A percentile compares a stretch with the other conserved stretches of the same genome.
phyloP scores from a whole-genome alignment of 2,329 filamentous ascomycete genomes.

The Penicillium sp. region DNA sequence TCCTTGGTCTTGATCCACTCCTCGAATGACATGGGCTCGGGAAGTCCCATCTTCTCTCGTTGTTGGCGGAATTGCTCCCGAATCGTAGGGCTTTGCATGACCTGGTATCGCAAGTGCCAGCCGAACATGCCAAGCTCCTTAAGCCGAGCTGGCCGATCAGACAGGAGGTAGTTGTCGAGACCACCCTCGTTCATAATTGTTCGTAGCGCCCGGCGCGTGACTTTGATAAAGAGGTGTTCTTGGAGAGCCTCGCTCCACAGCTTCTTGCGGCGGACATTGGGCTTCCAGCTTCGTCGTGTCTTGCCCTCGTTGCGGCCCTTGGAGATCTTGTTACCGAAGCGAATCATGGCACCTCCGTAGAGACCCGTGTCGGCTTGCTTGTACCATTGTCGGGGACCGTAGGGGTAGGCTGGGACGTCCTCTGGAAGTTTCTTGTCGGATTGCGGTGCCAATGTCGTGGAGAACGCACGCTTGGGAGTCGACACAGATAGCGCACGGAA shows the following conservation, averaged over 20 bases:
- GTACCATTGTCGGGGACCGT: constrained; percentile 45
- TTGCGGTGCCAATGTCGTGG: constrained; percentile 36
- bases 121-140: constrained; percentile 86
- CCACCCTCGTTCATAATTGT: constrained; percentile 82
- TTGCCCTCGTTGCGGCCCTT: constrained; percentile 52
- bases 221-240: constrained; percentile 47
- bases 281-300: constrained; percentile 51
- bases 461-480: constrained; percentile 40
- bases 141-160: constrained; percentile 73
- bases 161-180: constrained; percentile 87
- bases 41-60: constrained; percentile 66
- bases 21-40: constrained; percentile 48
- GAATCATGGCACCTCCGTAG: constrained; percentile 49
- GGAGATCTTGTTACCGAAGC: constrained; percentile 54
- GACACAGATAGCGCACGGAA: constrained; percentile 43
- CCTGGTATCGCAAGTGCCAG: constrained; percentile 84
- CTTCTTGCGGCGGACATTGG: constrained; percentile 52
- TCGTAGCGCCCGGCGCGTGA: constrained; percentile 48
- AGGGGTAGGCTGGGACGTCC: constrained; percentile 50
- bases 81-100: constrained; percentile 76
- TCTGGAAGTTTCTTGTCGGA: constrained; percentile 37
- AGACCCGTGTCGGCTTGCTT: constrained; percentile 52
- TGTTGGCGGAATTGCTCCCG: constrained; percentile 67
- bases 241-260: constrained; percentile 48
- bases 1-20: constrained; percentile 49